Evolutionary conservation across 176 grass and related monocot species (phyloP), one percentile per base, ranked within the genome.

Genomic region (Chrysopogon serrulatus): DNA sequence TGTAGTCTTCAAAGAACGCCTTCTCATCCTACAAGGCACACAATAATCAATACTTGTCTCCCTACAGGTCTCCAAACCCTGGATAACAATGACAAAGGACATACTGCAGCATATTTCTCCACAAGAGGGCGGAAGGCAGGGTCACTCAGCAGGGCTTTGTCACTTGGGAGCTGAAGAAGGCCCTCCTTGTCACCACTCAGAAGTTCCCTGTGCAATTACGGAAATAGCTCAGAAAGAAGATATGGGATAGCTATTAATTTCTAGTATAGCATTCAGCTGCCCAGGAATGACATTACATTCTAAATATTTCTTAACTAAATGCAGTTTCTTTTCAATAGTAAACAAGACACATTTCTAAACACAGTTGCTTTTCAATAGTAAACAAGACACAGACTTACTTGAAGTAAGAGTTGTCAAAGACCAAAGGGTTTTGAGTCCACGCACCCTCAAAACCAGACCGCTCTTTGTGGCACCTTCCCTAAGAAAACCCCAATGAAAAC

Each of bases 391-490:
- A 70, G 14, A 68, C 42, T 88, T 6, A 83, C 79, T 77, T 92
- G 87, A 94, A 97, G 82, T 97, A 97, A 42, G 91, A 79, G 79
- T 97, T 90, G 60, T 97, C 94, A 74, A 97, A 97, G 33, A 69
- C 49, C 66, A 97, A 69, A 30, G 94, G 94, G 80, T 97, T 92
- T 57, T 1, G 54, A 42, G 94, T 97, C 94, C 91, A 97, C 32
- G 94, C 39, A 21, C 94, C 91, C 79, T 97, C 91, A 79, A 97
- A 97, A 67, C 94, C 94, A 86, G 94, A 94, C 60, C 94, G 85
- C 76, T 97, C 94, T 89, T 90, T 92, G 89, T 97, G 94, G 71
- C 89, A 94, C 70, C 89, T 89, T 81, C 94, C 94, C 94, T 97
- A 53, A 21, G 60, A 68, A 40, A 81, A 72, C 34, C 35, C 7